Base-by-base conservation (phyloP, 441 rosid genomes). In the Erysimum cheiri region DNA sequence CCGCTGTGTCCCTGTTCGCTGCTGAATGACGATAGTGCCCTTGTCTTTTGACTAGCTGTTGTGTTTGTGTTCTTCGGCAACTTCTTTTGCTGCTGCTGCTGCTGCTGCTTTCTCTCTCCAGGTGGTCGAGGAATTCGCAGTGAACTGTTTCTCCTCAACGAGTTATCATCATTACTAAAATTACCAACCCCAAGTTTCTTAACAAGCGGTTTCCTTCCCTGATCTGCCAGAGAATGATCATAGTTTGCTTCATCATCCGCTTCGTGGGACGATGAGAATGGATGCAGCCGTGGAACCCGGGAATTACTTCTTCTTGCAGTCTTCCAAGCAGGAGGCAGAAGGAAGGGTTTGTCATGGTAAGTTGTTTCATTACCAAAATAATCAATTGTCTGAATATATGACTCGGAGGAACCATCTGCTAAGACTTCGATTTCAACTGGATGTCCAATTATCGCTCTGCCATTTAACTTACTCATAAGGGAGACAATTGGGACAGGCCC, bases 391-490 rank as follows among this genome's bases (percentile, higher is more conserved):
- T 86, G 80, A 64, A 87, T 19, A 69, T 83, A 84, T 53, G 78
- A 60, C 67, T 85, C 89, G 0, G 93, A 80, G 33, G 88, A 88
- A 63, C 97, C 94, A 59, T 92, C 94, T 72, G 85, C 86, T 52
- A 92, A 60, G 53, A 84, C 79, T 82, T 90, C 91, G 39, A 89
- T 81, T 70, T 83, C 90, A 67, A 92, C 82, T 0, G 92, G 93
- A 80, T 92, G 98, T 52, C 99, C 99, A 62, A 92, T 87, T 69
- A 95, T 87, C 56, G 99, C 96, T 80, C 85, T 84, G 66, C 98
- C 93, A 65, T 87, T 82, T 43, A 88, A 67, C 80, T 87, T 92
- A 85, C 99, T 92, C 80, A 80, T 81, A 75, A 85, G 82, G 29
- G 99, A 90, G 65, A 90, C 86, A 63, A 95, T 85, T 6, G 99